Conservation (phyloP, 192 early-diverging fungal species). For the Linderina pennispora region DNA sequence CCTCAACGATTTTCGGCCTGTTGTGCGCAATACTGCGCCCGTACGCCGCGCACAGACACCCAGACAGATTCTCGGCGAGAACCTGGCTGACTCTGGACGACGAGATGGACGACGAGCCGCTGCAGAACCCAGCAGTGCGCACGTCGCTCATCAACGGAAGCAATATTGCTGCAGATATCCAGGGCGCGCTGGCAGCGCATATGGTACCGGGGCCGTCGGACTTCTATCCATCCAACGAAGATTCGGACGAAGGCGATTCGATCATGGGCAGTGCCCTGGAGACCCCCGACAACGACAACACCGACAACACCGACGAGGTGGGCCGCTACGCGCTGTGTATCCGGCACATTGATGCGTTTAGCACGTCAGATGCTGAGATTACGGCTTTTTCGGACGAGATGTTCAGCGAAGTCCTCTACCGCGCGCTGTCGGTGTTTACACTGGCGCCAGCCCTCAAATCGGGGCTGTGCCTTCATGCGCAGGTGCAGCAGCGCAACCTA, state of each 20-base stretch:
- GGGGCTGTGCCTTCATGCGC: slow-evolving; percentile 14
- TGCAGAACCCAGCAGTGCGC: no score
- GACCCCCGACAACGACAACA: slow-evolving; percentile 18
- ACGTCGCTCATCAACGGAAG: background rate
- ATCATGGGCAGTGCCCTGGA: no score
- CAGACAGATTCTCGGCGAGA: slow-evolving; percentile 19
- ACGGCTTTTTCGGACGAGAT: slow-evolving; percentile 24
- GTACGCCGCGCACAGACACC: background rate
- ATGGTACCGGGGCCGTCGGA: slow-evolving; percentile 8
- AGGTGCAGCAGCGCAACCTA: slow-evolving; percentile 17
- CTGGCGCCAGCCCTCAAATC: slow-evolving; percentile 5
- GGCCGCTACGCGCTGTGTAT: slow-evolving; percentile 10
- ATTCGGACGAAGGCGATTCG: slow-evolving; percentile 44
- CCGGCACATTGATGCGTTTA: slow-evolving; percentile 16
- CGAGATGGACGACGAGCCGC: slow-evolving; percentile 10
- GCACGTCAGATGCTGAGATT: slow-evolving; percentile 13
- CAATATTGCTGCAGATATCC: no score
- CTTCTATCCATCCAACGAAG: slow-evolving; percentile 36
- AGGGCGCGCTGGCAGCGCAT: slow-evolving; percentile 10
- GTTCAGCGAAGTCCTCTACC: slow-evolving; percentile 33
- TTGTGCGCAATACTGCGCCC: background rate
- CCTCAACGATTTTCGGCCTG: background rate
- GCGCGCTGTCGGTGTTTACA: slow-evolving; percentile 16
- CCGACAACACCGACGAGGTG: slow-evolving; percentile 9
- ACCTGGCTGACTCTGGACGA: slow-evolving; percentile 10